Conservation (phyloP, 441 rosid genomes). For the Pelargonium australe region DNA sequence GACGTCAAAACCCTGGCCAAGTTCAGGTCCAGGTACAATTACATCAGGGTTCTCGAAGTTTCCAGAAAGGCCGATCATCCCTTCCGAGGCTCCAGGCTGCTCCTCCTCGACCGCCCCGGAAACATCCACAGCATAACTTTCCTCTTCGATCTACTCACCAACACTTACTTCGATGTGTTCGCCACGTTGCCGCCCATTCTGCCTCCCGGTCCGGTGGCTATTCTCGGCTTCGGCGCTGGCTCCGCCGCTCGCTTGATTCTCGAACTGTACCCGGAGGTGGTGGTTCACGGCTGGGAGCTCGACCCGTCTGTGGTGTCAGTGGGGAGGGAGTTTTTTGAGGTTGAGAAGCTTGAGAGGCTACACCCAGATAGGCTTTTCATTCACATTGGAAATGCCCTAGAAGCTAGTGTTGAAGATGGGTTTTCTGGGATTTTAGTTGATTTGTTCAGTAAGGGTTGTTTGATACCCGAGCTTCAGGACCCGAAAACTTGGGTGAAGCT, state of each 20-base stretch:
- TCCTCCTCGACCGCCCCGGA: slow-evolving; percentile 81
- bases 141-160: slow-evolving; percentile 54
- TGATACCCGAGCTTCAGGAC: slow-evolving; percentile 79
- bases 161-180: slow-evolving; percentile 71
- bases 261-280: slow-evolving; percentile 48
- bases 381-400: slow-evolving; percentile 56
- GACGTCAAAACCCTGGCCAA: slow-evolving; percentile 62
- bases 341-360: slow-evolving; percentile 55
- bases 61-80: slow-evolving; percentile 64
- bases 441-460: slow-evolving; percentile 61
- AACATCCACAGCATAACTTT: slow-evolving; percentile 85
- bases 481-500: slow-evolving; percentile 58
- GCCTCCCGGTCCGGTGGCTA: slow-evolving; percentile 66
- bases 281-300: slow-evolving; percentile 81
- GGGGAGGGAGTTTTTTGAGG: slow-evolving; percentile 67
- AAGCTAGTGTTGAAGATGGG: slow-evolving; percentile 43
- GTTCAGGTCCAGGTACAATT: slow-evolving; percentile 74
- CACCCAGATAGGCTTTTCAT: slow-evolving; percentile 50
- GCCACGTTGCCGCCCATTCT: slow-evolving; percentile 67
- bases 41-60: slow-evolving; percentile 74
- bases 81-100: slow-evolving; percentile 75
- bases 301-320: slow-evolving; percentile 71
- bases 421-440: slow-evolving; percentile 73
- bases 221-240: slow-evolving; percentile 88
- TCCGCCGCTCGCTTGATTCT: slow-evolving; percentile 69